These are phyloP conservation scores for Verbena officinalis DNA, from an alignment of 257 asterid genomes.

Conservation along the genomic window DNA sequence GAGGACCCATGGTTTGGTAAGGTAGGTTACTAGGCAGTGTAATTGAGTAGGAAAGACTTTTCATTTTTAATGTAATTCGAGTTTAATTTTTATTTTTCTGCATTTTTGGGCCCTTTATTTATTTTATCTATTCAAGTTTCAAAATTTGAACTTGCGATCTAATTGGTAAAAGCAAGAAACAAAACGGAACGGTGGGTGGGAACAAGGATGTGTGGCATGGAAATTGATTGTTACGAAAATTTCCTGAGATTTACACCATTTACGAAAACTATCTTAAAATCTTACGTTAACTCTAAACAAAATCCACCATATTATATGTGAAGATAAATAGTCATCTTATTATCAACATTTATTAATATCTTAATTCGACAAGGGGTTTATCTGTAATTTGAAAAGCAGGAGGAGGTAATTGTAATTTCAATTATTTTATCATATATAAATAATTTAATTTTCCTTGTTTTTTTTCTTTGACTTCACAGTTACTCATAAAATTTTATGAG, in stretches of 20 bases:
- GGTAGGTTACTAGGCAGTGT: constrained; percentile 51
- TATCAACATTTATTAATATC: too few relatives aligned
- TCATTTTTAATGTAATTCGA: constrained; percentile 33
- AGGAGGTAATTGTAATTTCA: too few relatives aligned
- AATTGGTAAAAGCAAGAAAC: background rate
- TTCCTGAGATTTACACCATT: too few relatives aligned
- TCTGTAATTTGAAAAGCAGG: too few relatives aligned
- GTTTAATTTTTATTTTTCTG: constrained; percentile 7
- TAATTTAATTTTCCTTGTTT: constrained; percentile 15
- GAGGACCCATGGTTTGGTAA: constrained; percentile 53
- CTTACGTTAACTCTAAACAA: too few relatives aligned
- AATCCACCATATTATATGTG: too few relatives aligned
- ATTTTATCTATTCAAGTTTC: background rate
- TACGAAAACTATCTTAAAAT: too few relatives aligned
- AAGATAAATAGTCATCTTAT: too few relatives aligned
- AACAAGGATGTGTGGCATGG: too few relatives aligned
- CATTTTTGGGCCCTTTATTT: background rate
- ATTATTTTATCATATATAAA: too few relatives aligned
- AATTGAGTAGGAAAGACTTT: constrained; percentile 53
- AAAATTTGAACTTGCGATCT: background rate
- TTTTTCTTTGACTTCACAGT: constrained; percentile 17
- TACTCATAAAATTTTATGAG: constrained; percentile 27
- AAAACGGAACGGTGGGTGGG: background rate
- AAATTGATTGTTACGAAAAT: too few relatives aligned
- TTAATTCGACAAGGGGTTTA: too few relatives aligned